A percentile compares a stretch with the other conserved stretches of the same genome.
Conservation (phyloP, 2,329 filamentous ascomycete genomes). For the Davidsoniella australis region DNA sequence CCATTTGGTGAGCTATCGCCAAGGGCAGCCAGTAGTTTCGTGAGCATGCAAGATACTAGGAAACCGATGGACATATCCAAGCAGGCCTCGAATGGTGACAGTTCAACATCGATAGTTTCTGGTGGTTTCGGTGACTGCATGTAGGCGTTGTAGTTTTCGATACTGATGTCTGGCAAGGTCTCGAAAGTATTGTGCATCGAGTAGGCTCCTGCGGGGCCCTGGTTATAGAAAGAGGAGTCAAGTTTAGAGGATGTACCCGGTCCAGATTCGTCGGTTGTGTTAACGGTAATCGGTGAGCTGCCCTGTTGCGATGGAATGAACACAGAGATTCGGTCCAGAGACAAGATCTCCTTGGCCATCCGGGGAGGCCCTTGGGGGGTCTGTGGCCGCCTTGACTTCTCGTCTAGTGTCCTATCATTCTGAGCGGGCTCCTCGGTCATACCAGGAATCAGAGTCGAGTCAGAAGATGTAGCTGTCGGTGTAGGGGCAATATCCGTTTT, state of each 20-base stretch:
- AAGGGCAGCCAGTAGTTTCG: conserved; percentile 30
- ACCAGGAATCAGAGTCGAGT: conserved; percentile 2
- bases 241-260: not conserved
- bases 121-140: conserved; percentile 4
- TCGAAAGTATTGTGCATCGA: conserved; percentile 12
- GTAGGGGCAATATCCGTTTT: not conserved
- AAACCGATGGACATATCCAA: conserved; percentile 41
- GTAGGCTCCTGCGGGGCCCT: conserved; percentile 2
- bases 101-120: conserved; percentile 29
- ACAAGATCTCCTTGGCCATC: conserved; percentile 11
- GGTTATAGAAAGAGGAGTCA: conserved; percentile 2
- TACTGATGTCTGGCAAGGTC: conserved; percentile 2
- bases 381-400: conserved; percentile 1
- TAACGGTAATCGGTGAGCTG: not conserved
- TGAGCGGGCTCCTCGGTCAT: not conserved
- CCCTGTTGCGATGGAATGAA: conserved; percentile 10
- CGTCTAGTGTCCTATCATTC: not conserved
- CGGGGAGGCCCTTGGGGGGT: conserved; percentile 3
- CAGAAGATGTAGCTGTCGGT: not conserved
- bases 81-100: conserved; percentile 35
- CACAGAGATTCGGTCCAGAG: conserved; percentile 8
- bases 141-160: conserved; percentile 13
- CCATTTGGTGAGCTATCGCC: conserved; percentile 15
- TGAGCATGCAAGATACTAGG: conserved; percentile 33
- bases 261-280: too few species aligned